Conservation (phyloP, 2,329 filamentous ascomycete genomes). For the Tolypocladium pustulatum region DNA sequence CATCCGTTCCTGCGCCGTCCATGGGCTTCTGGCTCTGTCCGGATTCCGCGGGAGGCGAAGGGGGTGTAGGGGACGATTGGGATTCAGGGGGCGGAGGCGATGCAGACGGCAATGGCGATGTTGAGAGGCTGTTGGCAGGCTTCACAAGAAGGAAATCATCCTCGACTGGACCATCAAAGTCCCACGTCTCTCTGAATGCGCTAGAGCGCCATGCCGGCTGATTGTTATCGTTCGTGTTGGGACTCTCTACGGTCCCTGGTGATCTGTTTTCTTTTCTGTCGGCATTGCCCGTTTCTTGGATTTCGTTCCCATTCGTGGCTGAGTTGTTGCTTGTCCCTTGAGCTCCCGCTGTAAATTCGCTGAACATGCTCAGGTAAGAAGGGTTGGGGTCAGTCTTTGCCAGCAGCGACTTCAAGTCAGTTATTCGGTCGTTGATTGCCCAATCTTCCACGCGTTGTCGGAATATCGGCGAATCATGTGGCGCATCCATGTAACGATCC, state of each 20-base stretch:
- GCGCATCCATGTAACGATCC: constrained; percentile 74
- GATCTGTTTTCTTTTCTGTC: constrained; percentile 15
- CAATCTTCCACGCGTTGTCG: constrained; percentile 59
- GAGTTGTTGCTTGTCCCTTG: neutral
- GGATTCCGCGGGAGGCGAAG: neutral
- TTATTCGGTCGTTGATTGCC: constrained; percentile 59
- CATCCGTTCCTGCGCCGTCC: constrained; percentile 14
- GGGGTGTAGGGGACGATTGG: neutral
- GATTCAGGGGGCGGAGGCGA: neutral
- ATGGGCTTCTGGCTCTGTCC: constrained; percentile 6
- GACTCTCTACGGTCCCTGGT: constrained; percentile 3
- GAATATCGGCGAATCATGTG: constrained; percentile 49
- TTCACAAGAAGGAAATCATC: constrained; percentile 23
- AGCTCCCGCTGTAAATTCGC: neutral
- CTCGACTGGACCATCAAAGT: constrained; percentile 27
- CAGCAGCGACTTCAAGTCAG: constrained; percentile 35
- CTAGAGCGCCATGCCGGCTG: constrained; percentile 1
- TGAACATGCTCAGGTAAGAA: constrained; percentile 13
- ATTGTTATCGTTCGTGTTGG: neutral
- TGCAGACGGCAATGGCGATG: neutral
- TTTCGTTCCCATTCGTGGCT: neutral
- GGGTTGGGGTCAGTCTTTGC: constrained; percentile 14
- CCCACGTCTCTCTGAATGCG: constrained; percentile 19
- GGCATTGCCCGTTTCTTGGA: constrained; percentile 2
- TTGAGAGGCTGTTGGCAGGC: neutral